Percentiles rank a stretch among this genome's conserved stretches.
Evolutionary conservation across 2,329 filamentous ascomycete genomes (phyloP).

Genomic region (Ophiostoma sp.): DNA sequence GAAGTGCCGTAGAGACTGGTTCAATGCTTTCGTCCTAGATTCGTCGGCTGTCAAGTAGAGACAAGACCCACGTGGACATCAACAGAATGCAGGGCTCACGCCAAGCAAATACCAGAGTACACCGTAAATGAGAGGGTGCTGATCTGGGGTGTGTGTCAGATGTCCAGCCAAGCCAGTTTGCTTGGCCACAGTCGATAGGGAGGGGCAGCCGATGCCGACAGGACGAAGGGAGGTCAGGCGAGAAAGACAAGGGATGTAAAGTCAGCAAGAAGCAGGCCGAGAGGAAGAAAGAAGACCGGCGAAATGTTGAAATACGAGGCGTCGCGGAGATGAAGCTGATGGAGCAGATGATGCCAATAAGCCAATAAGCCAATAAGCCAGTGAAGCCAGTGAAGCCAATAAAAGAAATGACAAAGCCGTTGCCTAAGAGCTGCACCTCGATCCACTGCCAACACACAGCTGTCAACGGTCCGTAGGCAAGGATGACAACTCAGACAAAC

Average conservation of each 20-base stretch:
- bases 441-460: conserved; percentile 9
- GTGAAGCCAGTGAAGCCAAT: background rate
- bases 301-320: background rate
- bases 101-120: background rate
- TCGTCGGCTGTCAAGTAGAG: background rate
- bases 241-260: background rate
- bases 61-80: background rate
- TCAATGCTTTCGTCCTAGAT: background rate
- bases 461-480: background rate
- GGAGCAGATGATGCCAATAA: background rate
- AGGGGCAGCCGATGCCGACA: background rate
- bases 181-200: conserved; percentile 2
- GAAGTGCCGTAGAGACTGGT: background rate
- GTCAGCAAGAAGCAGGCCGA: background rate
- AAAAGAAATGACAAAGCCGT: conserved; percentile 1
- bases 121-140: background rate
- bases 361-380: background rate
- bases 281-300: background rate
- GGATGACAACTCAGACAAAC: background rate
- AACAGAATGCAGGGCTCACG: background rate
- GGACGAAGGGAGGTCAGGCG: background rate
- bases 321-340: background rate
- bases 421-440: background rate
- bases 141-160: conserved; percentile 5
- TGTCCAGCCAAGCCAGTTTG: conserved; percentile 3